phyloP scores from a whole-genome alignment of 1,284 basidiomycete genomes.

The Melampsora americana region DNA sequence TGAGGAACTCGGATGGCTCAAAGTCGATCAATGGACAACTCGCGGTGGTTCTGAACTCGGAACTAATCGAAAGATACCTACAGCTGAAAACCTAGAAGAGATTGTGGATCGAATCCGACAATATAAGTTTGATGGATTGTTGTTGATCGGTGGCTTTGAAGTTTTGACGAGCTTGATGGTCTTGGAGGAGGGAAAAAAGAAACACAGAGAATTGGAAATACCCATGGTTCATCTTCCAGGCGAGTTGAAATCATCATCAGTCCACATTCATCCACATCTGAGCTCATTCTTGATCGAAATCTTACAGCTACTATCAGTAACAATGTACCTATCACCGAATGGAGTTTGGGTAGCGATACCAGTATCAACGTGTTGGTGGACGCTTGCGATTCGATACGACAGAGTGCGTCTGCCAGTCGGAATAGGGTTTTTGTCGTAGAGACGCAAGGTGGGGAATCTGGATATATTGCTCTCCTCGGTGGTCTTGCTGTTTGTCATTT shows the following conservation, averaged over 20 bases:
- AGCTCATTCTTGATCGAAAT: not conserved
- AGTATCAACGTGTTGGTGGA: slow-evolving; percentile 95
- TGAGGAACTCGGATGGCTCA: slow-evolving; percentile 85
- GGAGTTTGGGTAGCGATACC: slow-evolving; percentile 90
- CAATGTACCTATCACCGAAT: slow-evolving; percentile 95
- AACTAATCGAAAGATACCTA: slow-evolving; percentile 85
- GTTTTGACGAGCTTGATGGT: slow-evolving; percentile 76
- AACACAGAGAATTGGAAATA: slow-evolving; percentile 87
- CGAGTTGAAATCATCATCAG: not conserved
- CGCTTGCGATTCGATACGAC: slow-evolving; percentile 96
- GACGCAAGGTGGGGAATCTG: slow-evolving; percentile 94
- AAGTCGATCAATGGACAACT: slow-evolving; percentile 92
- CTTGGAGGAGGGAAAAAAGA: slow-evolving; percentile 72
- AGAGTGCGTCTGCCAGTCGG: slow-evolving; percentile 89
- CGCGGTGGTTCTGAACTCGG: slow-evolving; percentile 98
- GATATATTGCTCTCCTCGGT: slow-evolving; percentile 91
- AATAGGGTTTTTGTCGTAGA: slow-evolving; percentile 97
- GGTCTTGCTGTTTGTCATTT: slow-evolving; percentile 74
- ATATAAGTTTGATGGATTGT: slow-evolving; percentile 72
- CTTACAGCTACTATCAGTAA: slow-evolving; percentile 84
- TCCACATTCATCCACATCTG: not conserved
- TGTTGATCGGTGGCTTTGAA: slow-evolving; percentile 95
- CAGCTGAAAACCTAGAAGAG: slow-evolving; percentile 72
- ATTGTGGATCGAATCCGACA: slow-evolving; percentile 87
- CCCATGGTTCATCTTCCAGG: slow-evolving; percentile 83